Base-by-base conservation (phyloP, 2,329 filamentous ascomycete species). In the Podosphaera aphanis region DNA sequence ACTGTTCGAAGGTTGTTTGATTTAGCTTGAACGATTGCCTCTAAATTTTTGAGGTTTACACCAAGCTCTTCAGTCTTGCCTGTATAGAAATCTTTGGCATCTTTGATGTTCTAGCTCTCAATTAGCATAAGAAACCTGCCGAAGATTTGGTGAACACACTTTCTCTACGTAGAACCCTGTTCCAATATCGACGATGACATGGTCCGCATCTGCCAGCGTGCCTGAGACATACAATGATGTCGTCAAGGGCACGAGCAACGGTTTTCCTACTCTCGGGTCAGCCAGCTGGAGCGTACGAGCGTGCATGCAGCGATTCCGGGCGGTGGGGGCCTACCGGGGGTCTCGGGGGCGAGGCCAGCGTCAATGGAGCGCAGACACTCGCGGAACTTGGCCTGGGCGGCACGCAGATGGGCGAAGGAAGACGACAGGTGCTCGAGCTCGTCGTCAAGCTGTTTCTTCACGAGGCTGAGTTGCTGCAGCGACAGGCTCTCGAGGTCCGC, bases 141-240 rank as follows among this genome's bases (percentile, higher is more conserved):
- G 4, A 11, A 7, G 16, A 10, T 18, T 5, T 4, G 7, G 5
- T 11, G 16, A 4, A 36, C 43, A 20, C 19, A 80, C 79, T 74
- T 98, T 98, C 64, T 95, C 86, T 45, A 95, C 78, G 58, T 85
- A 86, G 61, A 92, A 95, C 0, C 88, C 88, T 0, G 88, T 95
- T 18, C 88, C 88, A 18, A 94, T 76, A 61, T 95, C 88, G 36
- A 95, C 84, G 48, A 95, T 69, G 5, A 93, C 84, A 49, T 76
- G 77, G 47, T 83, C 73, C 1, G 78, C 70, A 61, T 79, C 74
- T 40, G 80, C 71, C 36, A 95, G 68, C 35, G 72, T 77, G 27
- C 88, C 92, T 21, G 81, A 80, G 15, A 98, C 88, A 63, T 98
- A 98, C 25, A 98, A 71, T 0, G 86, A 94, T 56, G 83, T 90